Conservation (phyloP, 2,329 filamentous ascomycete species). For the Capronia americana region DNA sequence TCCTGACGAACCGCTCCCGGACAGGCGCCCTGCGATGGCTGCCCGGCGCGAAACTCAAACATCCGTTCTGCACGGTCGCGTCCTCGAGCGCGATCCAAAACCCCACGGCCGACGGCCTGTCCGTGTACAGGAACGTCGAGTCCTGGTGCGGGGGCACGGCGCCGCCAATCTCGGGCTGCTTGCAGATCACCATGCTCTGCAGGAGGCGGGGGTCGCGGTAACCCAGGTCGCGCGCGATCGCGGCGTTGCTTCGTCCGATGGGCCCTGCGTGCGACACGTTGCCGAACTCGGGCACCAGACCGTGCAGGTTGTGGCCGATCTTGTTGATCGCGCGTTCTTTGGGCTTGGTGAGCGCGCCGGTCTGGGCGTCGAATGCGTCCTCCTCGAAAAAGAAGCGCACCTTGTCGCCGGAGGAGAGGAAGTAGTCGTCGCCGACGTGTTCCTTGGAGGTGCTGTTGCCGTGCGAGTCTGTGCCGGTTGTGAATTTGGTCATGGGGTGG, state of each 20-base stretch:
- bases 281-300: constrained; percentile 70
- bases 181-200: constrained; percentile 98
- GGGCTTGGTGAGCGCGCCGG: constrained; percentile 72
- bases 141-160: constrained; percentile 92
- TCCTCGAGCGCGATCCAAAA: constrained; percentile 99
- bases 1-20: constrained; percentile 75
- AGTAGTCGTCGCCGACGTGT: constrained; percentile 95
- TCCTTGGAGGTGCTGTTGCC: constrained; percentile 51
- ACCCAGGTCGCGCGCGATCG: constrained; percentile 72
- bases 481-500: constrained; percentile 94
- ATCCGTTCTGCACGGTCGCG: constrained; percentile 83
- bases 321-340: constrained; percentile 89
- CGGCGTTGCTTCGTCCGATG: constrained; percentile 56
- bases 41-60: constrained; percentile 82
- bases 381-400: constrained; percentile 97
- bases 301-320: constrained; percentile 80
- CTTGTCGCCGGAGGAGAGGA: constrained; percentile 87
- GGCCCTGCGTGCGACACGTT: constrained; percentile 56
- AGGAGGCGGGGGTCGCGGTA: constrained; percentile 78
- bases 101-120: constrained; percentile 85
- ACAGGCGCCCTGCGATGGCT: constrained; percentile 78
- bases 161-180: constrained; percentile 94
- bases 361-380: constrained; percentile 74
- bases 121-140: constrained; percentile 88
- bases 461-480: constrained; percentile 72